phyloP scores from a whole-genome alignment of 129 eudicot genomes.

The Oenanthe sinensis region DNA sequence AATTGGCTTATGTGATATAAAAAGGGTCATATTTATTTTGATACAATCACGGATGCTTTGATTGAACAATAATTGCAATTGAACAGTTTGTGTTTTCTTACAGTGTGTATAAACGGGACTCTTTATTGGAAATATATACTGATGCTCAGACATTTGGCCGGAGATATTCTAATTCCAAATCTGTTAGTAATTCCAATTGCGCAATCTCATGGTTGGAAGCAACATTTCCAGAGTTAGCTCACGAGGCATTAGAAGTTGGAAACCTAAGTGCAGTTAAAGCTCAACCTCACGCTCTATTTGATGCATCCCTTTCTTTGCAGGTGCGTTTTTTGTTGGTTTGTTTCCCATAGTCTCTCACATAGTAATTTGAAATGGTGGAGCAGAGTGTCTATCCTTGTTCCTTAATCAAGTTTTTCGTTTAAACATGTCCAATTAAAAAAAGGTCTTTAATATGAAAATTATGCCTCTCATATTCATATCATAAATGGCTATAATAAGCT shows the following conservation, averaged over 20 bases:
- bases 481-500: background rate
- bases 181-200: constrained; percentile 52
- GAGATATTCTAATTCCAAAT: constrained; percentile 44
- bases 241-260: constrained; percentile 52
- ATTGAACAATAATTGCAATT: background rate
- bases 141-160: constrained; percentile 75
- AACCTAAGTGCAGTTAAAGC: constrained; percentile 52
- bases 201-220: constrained; percentile 98
- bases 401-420: background rate
- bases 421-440: background rate
- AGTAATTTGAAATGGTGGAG: background rate
- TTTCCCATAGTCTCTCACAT: background rate
- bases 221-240: constrained; percentile 81
- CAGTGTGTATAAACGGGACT: constrained; percentile 86
- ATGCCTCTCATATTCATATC: background rate
- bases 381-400: background rate
- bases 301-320: constrained; percentile 80
- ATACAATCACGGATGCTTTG: background rate
- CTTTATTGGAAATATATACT: constrained; percentile 68
- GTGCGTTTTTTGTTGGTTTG: constrained; percentile 29
- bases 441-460: background rate
- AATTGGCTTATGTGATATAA: background rate
- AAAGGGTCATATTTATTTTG: background rate
- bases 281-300: constrained; percentile 58
- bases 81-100: constrained; percentile 9